These are phyloP conservation scores for grape (Vitis vinifera) DNA, from an alignment of 164 flowering plant species.

Conservation along the genomic window DNA sequence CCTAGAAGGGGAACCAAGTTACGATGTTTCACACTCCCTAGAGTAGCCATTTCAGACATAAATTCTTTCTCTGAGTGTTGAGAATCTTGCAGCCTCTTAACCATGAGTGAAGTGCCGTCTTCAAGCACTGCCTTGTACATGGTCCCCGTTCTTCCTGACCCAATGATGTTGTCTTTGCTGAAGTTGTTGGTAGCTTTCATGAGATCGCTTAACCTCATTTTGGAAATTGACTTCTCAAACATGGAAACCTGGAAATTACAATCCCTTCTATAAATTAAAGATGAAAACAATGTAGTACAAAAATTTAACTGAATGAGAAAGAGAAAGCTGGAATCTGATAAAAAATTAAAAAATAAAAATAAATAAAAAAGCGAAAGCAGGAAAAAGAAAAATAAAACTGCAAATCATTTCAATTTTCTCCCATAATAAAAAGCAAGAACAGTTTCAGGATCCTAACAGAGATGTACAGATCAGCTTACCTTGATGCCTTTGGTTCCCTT, in stretches of 20 bases:
- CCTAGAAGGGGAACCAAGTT: slow-evolving; percentile 71
- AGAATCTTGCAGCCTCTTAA: slow-evolving; percentile 64
- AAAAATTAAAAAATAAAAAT: background rate
- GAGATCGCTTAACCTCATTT: slow-evolving; percentile 65
- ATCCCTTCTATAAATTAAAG: background rate
- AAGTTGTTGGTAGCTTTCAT: slow-evolving; percentile 71
- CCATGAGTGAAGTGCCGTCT: slow-evolving; percentile 49
- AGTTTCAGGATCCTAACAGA: background rate
- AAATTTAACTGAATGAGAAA: background rate
- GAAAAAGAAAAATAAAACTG: background rate
- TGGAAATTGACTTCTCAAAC: slow-evolving; percentile 67
- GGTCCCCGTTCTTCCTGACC: slow-evolving; percentile 63
- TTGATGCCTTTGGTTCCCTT: slow-evolving; percentile 66
- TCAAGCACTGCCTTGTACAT: slow-evolving; percentile 55
- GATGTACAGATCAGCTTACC: slow-evolving; percentile 33
- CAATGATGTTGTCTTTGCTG: slow-evolving; percentile 55
- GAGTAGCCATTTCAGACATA: slow-evolving; percentile 57
- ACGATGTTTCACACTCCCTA: slow-evolving; percentile 56
- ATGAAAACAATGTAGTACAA: too few relatives aligned
- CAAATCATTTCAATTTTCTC: too few relatives aligned
- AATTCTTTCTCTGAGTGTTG: slow-evolving; percentile 66
- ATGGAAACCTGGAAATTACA: slow-evolving; percentile 54
- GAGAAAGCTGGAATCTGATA: background rate
- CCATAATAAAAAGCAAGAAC: too few relatives aligned
- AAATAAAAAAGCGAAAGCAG: background rate